A percentile compares a stretch with the other conserved stretches of the same genome.
Evolutionary conservation across 345 rosid species (phyloP).

Genomic region (Ceriops zippeliana): DNA sequence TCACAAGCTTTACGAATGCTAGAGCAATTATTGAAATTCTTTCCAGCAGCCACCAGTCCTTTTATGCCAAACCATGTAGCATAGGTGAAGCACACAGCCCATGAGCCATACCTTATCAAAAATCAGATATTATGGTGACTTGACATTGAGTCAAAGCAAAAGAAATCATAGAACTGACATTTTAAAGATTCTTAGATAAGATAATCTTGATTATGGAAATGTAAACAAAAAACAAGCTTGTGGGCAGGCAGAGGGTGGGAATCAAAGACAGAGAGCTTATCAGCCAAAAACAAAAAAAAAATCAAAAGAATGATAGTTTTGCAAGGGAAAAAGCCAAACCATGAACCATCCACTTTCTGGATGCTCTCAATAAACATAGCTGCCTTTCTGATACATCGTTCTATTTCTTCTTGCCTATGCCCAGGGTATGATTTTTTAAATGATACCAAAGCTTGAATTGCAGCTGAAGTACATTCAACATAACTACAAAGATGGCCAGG

Average conservation of each 20-base stretch:
- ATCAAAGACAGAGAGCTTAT: too few species aligned
- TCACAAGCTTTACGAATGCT: slow-evolving; percentile 72
- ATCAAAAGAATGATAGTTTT: slow-evolving; percentile 1
- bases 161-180: not conserved
- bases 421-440: slow-evolving; percentile 67
- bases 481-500: slow-evolving; percentile 38
- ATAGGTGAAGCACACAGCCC: slow-evolving; percentile 89
- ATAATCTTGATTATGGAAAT: not conserved
- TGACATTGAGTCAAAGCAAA: slow-evolving; percentile 2
- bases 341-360: slow-evolving; percentile 86
- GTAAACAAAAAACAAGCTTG: not conserved
- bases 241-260: too few species aligned
- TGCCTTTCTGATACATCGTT: slow-evolving; percentile 66
- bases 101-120: slow-evolving; percentile 81
- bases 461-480: slow-evolving; percentile 94
- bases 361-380: slow-evolving; percentile 57
- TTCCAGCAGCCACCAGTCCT: slow-evolving; percentile 79
- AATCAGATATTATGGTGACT: not conserved
- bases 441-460: slow-evolving; percentile 76
- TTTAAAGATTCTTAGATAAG: not conserved
- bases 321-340: slow-evolving; percentile 47
- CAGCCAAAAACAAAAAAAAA: too few species aligned
- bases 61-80: slow-evolving; percentile 80
- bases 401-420: slow-evolving; percentile 72
- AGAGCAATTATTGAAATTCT: slow-evolving; percentile 48